Conservation (phyloP, 352 stramenopile species). For the Phytophthora cactorum region DNA sequence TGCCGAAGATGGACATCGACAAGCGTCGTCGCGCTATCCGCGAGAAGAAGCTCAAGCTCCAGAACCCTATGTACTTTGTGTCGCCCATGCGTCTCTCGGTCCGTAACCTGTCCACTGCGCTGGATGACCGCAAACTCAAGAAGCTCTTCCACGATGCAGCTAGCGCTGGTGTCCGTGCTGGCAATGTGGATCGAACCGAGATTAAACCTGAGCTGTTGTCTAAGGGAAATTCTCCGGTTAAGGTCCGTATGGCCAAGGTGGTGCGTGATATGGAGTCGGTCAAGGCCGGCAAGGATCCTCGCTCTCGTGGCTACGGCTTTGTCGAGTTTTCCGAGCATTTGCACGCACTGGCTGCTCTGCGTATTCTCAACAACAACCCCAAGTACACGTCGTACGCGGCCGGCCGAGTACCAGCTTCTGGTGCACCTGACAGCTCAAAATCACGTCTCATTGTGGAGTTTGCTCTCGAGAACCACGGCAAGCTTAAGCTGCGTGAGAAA, state of each 20-base stretch:
- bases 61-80: slow-evolving; percentile 98
- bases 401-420: slow-evolving; percentile 46
- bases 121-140: slow-evolving; percentile 94
- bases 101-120: slow-evolving; percentile 87
- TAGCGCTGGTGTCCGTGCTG: slow-evolving; percentile 67
- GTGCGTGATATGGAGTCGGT: slow-evolving; percentile 76
- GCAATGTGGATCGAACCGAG: slow-evolving; percentile 83
- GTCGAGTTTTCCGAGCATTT: slow-evolving; percentile 97
- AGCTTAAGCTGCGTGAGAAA: slow-evolving; percentile 87
- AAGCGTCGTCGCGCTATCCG: slow-evolving; percentile 93
- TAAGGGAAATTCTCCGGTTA: slow-evolving; percentile 53
- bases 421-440: slow-evolving; percentile 58
- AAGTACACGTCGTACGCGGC: slow-evolving; percentile 80
- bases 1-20: slow-evolving; percentile 94
- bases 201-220: slow-evolving; percentile 71
- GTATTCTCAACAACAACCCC: slow-evolving; percentile 98
- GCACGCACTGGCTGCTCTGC: slow-evolving; percentile 95
- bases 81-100: slow-evolving; percentile 94
- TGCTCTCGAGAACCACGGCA: slow-evolving; percentile 89
- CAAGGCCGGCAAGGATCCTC: slow-evolving; percentile 63
- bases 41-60: slow-evolving; percentile 97
- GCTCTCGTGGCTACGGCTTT: slow-evolving; percentile 91
- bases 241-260: slow-evolving; percentile 86
- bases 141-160: slow-evolving; percentile 88
- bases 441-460: slow-evolving; percentile 91